Base-by-base conservation (phyloP, 2,329 filamentous ascomycete genomes). In the Xylariaceae sp. region DNA sequence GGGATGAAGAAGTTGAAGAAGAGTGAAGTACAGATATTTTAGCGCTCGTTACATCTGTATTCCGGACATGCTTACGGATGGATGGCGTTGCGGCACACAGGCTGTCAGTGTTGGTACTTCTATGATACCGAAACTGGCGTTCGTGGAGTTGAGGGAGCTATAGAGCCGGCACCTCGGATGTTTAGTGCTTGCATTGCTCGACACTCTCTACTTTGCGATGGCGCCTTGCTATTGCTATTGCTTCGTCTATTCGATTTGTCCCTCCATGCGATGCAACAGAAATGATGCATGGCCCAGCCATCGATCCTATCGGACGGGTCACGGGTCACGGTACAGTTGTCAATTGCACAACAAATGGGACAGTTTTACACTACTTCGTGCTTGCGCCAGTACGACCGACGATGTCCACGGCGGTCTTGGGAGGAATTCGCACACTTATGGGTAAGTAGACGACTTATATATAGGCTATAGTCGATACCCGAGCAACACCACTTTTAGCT, bases 1-100 rank as follows among this genome's bases (percentile, higher is more conserved):
- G 88, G 86, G 89, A 89, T 63, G 88, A 88, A 63, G 89, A 89
- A 63, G 85, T 85, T 58, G 87, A 91, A 59, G 88, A 85, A 56
- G 79, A 81, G 59, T 79, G 48, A 56, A 31, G 6, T 27, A 43
- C 19, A 19, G 19, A 8, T 12, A 41, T 19, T 2, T 3, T 9
- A 12, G 7, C 35, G 4, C 41, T 29, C 48, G 27, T 50, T 43
- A 9, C 19, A 45, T 29, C 42, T 35, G 8, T 11, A 31, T 41
- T 47, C 44, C 34, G 9, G 31, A 27, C 43, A 54, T 40, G 34
- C n/a, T 34, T 47, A 6, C 12, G 41, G 9, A 35, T 29, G 48
- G 11, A 40, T 29, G 4, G 11, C 29, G 8, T 9, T 29, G 19
- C 31, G 41, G 19, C 7, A n/a, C 31, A 40, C 6, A 47, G 11